phyloP scores from a whole-genome alignment of 148 eudicot species.

The Simmondsia chinensis region DNA sequence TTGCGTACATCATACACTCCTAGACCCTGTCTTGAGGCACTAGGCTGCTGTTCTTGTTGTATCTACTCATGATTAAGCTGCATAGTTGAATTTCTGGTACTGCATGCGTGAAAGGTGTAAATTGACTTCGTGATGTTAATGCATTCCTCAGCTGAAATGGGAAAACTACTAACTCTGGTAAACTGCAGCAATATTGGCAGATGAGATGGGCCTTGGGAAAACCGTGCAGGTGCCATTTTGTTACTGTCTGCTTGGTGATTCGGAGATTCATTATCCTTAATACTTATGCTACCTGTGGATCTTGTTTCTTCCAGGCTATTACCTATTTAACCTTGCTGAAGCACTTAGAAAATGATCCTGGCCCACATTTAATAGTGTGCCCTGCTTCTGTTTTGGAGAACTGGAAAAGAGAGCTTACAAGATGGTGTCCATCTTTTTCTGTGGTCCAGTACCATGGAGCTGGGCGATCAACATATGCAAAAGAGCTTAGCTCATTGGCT shows the following conservation, averaged over 20 bases:
- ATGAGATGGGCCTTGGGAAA: conserved; percentile 99
- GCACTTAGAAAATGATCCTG: conserved; percentile 83
- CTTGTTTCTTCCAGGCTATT: conserved; percentile 61
- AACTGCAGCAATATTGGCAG: conserved; percentile 93
- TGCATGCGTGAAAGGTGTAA: no score
- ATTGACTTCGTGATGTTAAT: no score
- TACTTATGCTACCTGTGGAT: neutral
- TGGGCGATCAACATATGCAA: conserved; percentile 62
- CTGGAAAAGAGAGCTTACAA: conserved; percentile 95
- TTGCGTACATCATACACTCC: no score
- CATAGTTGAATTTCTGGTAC: no score
- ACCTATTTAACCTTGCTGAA: conserved; percentile 81
- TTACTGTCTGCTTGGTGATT: neutral
- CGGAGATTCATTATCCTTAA: conserved; percentile 7
- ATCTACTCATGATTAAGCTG: no score
- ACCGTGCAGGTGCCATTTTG: conserved; percentile 67
- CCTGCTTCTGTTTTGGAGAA: conserved; percentile 98
- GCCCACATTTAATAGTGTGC: conserved; percentile 93
- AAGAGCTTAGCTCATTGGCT: conserved; percentile 58
- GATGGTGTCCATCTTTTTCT: conserved; percentile 88
- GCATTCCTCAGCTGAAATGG: no score
- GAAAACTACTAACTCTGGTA: neutral
- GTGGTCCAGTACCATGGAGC: conserved; percentile 88
- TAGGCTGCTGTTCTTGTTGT: no score
- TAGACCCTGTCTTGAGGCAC: no score